Base-by-base conservation (phyloP, 2,329 filamentous ascomycete species). In the Pyrenophora graminea region DNA sequence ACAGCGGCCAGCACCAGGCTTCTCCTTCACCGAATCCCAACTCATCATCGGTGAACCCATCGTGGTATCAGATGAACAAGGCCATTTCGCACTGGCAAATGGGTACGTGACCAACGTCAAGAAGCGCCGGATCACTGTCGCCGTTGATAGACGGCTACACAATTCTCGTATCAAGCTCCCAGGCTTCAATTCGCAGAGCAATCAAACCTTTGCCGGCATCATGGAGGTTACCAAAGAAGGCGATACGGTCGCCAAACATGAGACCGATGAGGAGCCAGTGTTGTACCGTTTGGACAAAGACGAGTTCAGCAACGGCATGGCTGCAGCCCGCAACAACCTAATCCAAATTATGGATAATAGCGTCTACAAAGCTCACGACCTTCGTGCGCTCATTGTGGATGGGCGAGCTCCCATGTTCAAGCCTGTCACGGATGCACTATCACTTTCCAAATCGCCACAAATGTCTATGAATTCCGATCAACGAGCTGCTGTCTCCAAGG, bases 221-320 rank as follows among this genome's bases (percentile, higher is more conserved):
- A 96, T 97, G 90, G 89, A 96, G 59, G 86, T 95, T 21, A 81
- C 79, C 10, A 79, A 79, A 4, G 81, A 85, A 62, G 83, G 68
- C 12, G 65, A 67, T 15, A 38, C 55, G n/a, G 21, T 46, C 4
- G 37, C 47, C n/a, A 21, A 59, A 4, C 39, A 56, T 67, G 53
- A 79, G 77, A 31, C 75, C 1, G 78, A 80, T 51, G 77, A 80
- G 49, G 72, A 81, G 3, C 83, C 83, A 3, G 76, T 88, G 5
- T 80, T 85, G 41, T 99, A 96, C 65, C 88, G 94, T 19, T 79
- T 99, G 3, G 94, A 99, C 74, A 97, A 97, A 70, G 94, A 99
- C 65, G 94, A 99, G 68, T 99, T 99, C 74, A 96, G 91, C 74
- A 97, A 96, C 65, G 94, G 94, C 50, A 96, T 99, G 90, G 91